These are phyloP conservation scores for Backusella psychrophila DNA, from an alignment of 192 early-diverging fungal genomes.

Conservation along the genomic window DNA sequence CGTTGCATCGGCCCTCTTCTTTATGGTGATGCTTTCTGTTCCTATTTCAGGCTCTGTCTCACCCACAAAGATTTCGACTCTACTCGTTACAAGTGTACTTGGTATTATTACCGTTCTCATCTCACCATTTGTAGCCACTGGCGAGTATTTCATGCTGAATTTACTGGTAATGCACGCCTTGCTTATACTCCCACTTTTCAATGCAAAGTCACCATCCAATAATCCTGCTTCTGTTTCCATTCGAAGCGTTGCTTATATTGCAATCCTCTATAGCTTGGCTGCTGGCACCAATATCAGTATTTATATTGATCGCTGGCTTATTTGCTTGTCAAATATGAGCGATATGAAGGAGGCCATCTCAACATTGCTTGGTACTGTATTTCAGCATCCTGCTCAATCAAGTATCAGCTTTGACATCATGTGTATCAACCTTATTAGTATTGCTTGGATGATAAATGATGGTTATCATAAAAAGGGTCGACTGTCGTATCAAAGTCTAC, in stretches of 20 bases:
- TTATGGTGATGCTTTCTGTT: slow-evolving; percentile 17
- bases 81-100: not conserved
- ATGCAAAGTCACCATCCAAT: not conserved
- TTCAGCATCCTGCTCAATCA: slow-evolving; percentile 23
- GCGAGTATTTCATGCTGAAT: slow-evolving; percentile 20
- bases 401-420: slow-evolving; percentile 33
- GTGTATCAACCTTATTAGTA: slow-evolving; percentile 15
- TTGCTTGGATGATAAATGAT: slow-evolving; percentile 20
- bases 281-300: slow-evolving; percentile 22
- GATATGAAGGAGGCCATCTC: not conserved
- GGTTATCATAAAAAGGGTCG: not conserved
- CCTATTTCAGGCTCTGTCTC: not conserved
- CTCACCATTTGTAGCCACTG: slow-evolving; percentile 4
- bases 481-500: not conserved
- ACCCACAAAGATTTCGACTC: not conserved
- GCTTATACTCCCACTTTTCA: slow-evolving; percentile 13
- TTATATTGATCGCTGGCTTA: slow-evolving; percentile 3
- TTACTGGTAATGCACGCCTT: slow-evolving; percentile 29
- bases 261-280: slow-evolving; percentile 9
- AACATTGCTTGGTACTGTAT: slow-evolving; percentile 7
- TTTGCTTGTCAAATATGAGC: not conserved
- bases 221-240: not conserved
- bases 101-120: slow-evolving; percentile 19
- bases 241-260: not conserved
- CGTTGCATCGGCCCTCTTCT: slow-evolving; percentile 21